Base-by-base conservation (phyloP, 1,139 yeast genomes). In the Debaryomycetaceae sp. region DNA sequence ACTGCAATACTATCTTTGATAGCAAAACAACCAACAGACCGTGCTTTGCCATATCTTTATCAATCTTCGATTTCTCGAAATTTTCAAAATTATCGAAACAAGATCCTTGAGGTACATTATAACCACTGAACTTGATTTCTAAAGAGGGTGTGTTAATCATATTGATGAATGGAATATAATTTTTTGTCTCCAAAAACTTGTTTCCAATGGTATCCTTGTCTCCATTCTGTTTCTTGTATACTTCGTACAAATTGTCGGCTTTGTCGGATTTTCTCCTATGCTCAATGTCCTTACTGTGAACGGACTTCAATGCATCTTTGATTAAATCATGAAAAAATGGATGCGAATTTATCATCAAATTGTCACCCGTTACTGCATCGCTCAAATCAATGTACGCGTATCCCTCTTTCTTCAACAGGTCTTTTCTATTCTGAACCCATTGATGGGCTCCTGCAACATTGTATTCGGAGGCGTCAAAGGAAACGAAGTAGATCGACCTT, bases 401-500 rank as follows among this genome's bases (percentile, higher is more conserved):
- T 0, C 88, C 87, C 50, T 85, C 84, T 40, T 78, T 72, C 46
- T 74, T 67, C 34, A 89, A 66, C 37, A 72, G 73, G 22, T 77
- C 76, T 23, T 71, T 64, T 49, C 80, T 77, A 36, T 73, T 70
- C 55, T 87, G 89, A 6, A 85, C 76, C 81, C 93, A 83, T 56
- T 87, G 95, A 0, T 95, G 76, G 36, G 90, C 76, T 0, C 99
- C 99, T 0, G 95, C 96, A 54, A 78, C 68, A 57, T 90, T 91
- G 57, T 86, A 90, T 49, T 85, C 83, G 0, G 87, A 73, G 0
- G 88, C 97, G 56, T 91, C 97, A 73, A 89, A 90, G 2, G 97
- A 88, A 0, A 83, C 81, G 65, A 93, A 90, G 56, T 85, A 84
- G 6, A 93, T 81, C 1, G 93, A 75, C 56, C 99, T 76, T 24